Base-by-base conservation (phyloP, 2,329 filamentous ascomycete genomes). In the Fusarium sp. region DNA sequence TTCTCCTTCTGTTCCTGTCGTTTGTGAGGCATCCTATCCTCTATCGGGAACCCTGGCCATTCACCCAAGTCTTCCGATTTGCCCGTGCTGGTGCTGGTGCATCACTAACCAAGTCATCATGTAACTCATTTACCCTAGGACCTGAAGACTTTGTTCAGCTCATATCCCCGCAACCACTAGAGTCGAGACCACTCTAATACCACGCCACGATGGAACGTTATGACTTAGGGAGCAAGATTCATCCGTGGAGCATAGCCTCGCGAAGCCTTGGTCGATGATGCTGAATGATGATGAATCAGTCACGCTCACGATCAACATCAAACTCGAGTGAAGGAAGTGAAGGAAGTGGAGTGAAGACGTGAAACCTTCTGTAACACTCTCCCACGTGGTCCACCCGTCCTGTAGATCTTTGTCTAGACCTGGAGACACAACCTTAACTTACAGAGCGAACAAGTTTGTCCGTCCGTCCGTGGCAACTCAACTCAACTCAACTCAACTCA, bases 371-470 rank as follows among this genome's bases (percentile, higher is more conserved):
- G 53, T 54, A 55, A 66, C 72, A 63, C 53, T 57, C 59, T 70
- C 64, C 66, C 72, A 74, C 73, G 68, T 77, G 72, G 75, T 66
- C 70, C 64, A 68, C 45, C 70, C 63, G 47, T 62, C 26, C 59
- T 55, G 67, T 63, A 61, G 58, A 64, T 72, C 61, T 51, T 36
- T 55, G 28, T 32, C 51, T 63, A 11, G 36, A 41, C 26, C 28
- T 13, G 53, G 22, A 66, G 55, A 38, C 50, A 36, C 65, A 69
- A 69, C 66, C 65, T 69, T 69, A 45, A 69, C 41, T 47, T 42
- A 50, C 26, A 42, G 18, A 35, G n/a, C 18, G 60, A 47, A 38
- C 18, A 30, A 48, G 39, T 47, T 53, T 57, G 28, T 39, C 44
- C 44, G 41, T 39, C 44, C 44, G 41, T 38, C 32, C n/a, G 24